Evolutionary conservation across 768 basidiomycete species (phyloP), one percentile per base, ranked within the genome.

Genomic region (Cystobasidium tubakii): DNA sequence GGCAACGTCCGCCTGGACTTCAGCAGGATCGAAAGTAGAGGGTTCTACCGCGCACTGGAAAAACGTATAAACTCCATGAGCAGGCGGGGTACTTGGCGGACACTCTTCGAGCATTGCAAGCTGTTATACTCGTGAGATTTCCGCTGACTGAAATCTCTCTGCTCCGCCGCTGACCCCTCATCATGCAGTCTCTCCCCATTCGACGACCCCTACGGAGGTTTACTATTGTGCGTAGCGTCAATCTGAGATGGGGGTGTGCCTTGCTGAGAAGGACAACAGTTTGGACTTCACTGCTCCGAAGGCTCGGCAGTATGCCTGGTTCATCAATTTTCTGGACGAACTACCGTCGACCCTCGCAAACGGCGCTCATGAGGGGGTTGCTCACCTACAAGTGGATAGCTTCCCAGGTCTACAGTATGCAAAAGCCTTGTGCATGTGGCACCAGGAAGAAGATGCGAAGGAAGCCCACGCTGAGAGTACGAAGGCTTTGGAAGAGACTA

Each of bases 101-200:
- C 95, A 0, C 87, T 92, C 0, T 95, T 96, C 81, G 92, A 96
- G 79, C 93, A 92, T 77, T 87, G 91, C 0, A 86, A 89, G n/a
- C 84, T 97, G 1, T 83, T 97, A 65, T 88, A 90, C 73, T 86
- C 88, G 10, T 78, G 19, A 53, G 76, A 13, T 21, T 6, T 70
- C 9, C 36, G 27, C 6, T n/a, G 31, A 23, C 73, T 3, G 1
- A 44, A 43, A 54, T 17, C 7, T 27, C 10, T 7, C 57, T 23
- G 17, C 21, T 31, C 6, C 7, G 10, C 17, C 36, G 7, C 64
- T 4, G 27, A 33, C 10, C 3, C 53, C 29, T 33, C 6, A n/a
- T 15, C 6, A 67, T 23, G 21, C 36, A 66, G 65, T 3, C 84
- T 98, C 0, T 92, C 96, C 79, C 91, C 94, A 0, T 86, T 86